Evolutionary conservation across 2,329 filamentous ascomycete genomes (phyloP).

Genomic region (Ophiostoma ulmi): DNA sequence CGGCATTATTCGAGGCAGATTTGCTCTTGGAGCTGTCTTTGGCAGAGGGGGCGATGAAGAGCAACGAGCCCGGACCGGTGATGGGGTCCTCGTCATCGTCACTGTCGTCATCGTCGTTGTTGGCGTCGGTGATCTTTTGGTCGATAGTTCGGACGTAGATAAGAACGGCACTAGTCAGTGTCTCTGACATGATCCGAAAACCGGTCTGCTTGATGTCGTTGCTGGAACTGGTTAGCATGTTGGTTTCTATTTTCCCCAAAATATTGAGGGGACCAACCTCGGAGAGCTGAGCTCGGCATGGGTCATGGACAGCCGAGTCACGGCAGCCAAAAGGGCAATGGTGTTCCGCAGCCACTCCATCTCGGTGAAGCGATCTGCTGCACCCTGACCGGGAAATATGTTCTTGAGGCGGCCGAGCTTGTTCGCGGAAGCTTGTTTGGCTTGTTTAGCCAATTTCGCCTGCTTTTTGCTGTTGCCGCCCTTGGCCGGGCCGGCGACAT

Average conservation of each 20-base stretch:
- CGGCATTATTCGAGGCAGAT: not conserved
- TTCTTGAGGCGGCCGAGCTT: constrained; percentile 24
- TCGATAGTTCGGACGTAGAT: constrained; percentile 22
- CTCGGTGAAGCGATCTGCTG: constrained; percentile 23
- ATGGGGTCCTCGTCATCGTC: constrained; percentile 23
- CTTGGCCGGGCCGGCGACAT: not conserved
- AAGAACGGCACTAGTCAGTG: constrained; percentile 19
- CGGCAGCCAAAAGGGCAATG: constrained; percentile 20
- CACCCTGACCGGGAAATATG: constrained; percentile 23
- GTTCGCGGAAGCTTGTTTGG: constrained; percentile 15
- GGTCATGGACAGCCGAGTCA: constrained; percentile 17
- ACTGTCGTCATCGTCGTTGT: constrained; percentile 17
- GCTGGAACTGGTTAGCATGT: not conserved
- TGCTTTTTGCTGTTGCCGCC: constrained; percentile 14
- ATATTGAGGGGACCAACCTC: not conserved
- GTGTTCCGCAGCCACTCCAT: constrained; percentile 28
- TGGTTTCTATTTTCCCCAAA: not conserved
- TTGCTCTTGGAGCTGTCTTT: constrained; percentile 5
- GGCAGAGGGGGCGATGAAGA: not conserved
- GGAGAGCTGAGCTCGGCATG: not conserved
- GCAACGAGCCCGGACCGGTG: constrained; percentile 14
- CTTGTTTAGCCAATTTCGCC: constrained; percentile 4
- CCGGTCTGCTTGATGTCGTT: not conserved
- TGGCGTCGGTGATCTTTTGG: constrained; percentile 19
- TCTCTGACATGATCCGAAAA: constrained; percentile 17